Evolutionary conservation across 1,284 basidiomycete genomes (phyloP).

Genomic region (Melampsora larici-populina): DNA sequence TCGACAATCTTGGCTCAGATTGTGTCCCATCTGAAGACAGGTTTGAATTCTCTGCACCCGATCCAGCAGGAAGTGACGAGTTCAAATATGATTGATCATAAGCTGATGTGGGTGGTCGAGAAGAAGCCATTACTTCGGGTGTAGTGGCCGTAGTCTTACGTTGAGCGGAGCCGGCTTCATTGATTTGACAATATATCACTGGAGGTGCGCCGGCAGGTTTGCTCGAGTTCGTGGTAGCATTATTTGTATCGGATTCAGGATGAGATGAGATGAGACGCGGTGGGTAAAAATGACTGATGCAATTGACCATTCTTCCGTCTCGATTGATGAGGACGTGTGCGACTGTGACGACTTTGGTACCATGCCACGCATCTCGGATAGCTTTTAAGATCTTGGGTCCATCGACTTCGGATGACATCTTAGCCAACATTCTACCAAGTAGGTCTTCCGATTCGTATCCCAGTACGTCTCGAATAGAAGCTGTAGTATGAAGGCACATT

Average conservation of each 20-base stretch:
- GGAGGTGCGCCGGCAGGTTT: background rate
- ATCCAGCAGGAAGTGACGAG: background rate
- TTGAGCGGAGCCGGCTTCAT: background rate
- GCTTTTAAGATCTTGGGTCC: constrained; percentile 3
- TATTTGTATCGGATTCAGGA: background rate
- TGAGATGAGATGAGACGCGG: background rate
- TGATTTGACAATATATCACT: constrained; percentile 22
- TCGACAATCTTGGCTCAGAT: background rate
- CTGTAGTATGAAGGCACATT: constrained; percentile 5
- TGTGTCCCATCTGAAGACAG: background rate
- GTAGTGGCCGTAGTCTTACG: background rate
- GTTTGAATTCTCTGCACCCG: background rate
- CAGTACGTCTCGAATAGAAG: background rate
- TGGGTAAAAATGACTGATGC: constrained; percentile 23
- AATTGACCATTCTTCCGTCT: constrained; percentile 3
- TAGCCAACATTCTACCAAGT: constrained; percentile 12
- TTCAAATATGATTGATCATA: background rate
- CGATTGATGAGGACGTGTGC: background rate
- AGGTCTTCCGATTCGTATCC: background rate
- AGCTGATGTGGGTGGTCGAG: background rate
- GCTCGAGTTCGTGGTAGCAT: background rate
- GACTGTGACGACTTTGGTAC: constrained; percentile 7
- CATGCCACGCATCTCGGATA: constrained; percentile 4
- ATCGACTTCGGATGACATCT: background rate
- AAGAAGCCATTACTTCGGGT: background rate